These are phyloP conservation scores for Chlorencoelia australis DNA, from an alignment of 2,329 filamentous ascomycete species.

Conservation along the genomic window DNA sequence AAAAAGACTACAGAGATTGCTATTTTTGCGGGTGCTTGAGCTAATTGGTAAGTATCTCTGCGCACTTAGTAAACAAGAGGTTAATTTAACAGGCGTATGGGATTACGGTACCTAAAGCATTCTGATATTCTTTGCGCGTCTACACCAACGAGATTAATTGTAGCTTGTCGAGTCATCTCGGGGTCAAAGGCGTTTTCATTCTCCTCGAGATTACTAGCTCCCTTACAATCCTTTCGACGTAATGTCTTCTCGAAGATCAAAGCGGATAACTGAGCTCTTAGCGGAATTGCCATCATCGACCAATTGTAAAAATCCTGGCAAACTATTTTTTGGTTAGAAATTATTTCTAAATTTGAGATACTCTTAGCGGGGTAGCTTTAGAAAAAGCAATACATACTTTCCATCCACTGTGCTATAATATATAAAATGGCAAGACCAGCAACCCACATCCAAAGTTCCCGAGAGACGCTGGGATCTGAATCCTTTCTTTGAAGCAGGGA, in stretches of 20 bases:
- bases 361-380: conserved; percentile 6
- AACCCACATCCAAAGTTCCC: conserved; percentile 13
- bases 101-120: conserved; percentile 33
- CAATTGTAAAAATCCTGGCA: conserved; percentile 42
- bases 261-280: conserved; percentile 58
- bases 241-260: conserved; percentile 68
- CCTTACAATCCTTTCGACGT: conserved; percentile 55
- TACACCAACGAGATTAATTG: conserved; percentile 65
- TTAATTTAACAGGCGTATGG: background rate
- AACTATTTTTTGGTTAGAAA: conserved; percentile 55
- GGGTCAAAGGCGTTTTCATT: conserved; percentile 37
- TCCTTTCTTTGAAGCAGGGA: conserved; percentile 14
- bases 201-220: conserved; percentile 34
- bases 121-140: conserved; percentile 58
- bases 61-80: conserved; percentile 53
- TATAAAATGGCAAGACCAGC: conserved; percentile 12
- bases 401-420: conserved; percentile 38
- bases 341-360: conserved; percentile 10
- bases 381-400: conserved; percentile 32
- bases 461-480: conserved; percentile 5
- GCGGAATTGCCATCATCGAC: conserved; percentile 31
- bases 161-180: conserved; percentile 48
- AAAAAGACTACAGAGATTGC: conserved; percentile 56
- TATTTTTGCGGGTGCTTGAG: conserved; percentile 4
- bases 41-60: conserved; percentile 48